Evolutionary conservation across 129 eudicot species (phyloP).

Genomic region (Apium graveolens): DNA sequence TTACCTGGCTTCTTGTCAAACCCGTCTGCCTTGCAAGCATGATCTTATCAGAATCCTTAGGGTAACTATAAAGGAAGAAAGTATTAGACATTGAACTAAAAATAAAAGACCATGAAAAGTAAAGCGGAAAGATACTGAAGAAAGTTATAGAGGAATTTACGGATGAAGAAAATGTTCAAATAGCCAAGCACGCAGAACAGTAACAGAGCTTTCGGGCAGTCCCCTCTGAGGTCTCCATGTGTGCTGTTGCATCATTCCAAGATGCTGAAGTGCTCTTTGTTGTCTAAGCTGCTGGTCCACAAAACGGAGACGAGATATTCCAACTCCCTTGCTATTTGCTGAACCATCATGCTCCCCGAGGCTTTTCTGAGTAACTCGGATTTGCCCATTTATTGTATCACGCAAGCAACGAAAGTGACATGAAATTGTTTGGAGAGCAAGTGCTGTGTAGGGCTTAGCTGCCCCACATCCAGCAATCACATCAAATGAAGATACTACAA

Average conservation of each 20-base stretch:
- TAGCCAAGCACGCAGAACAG: conserved; percentile 86
- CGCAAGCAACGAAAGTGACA: conserved; percentile 81
- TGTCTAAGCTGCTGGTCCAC: conserved; percentile 57
- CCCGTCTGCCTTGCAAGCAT: conserved; percentile 88
- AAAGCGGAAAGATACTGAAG: neutral
- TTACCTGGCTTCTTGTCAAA: conserved; percentile 87
- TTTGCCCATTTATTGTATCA: conserved; percentile 59
- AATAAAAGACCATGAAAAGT: neutral
- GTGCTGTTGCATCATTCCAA: conserved; percentile 80
- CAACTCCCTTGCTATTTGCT: conserved; percentile 43
- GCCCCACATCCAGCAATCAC: conserved; percentile 69
- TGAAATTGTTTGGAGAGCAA: conserved; percentile 75
- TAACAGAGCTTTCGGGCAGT: conserved; percentile 82
- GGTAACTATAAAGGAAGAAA: conserved; percentile 42
- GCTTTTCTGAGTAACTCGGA: conserved; percentile 41
- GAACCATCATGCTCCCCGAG: conserved; percentile 62
- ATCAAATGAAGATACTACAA: conserved; percentile 75
- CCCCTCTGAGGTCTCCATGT: conserved; percentile 98
- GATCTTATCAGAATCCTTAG: conserved; percentile 81
- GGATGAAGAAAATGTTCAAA: conserved; percentile 96
- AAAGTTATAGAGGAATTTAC: conserved; percentile 25
- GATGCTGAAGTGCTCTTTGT: conserved; percentile 82
- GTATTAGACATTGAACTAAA: neutral
- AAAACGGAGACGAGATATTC: conserved; percentile 49
- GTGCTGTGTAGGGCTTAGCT: conserved; percentile 75